Base-by-base conservation (phyloP, 139 green algal genomes). In the Coelastrella sp. region DNA sequence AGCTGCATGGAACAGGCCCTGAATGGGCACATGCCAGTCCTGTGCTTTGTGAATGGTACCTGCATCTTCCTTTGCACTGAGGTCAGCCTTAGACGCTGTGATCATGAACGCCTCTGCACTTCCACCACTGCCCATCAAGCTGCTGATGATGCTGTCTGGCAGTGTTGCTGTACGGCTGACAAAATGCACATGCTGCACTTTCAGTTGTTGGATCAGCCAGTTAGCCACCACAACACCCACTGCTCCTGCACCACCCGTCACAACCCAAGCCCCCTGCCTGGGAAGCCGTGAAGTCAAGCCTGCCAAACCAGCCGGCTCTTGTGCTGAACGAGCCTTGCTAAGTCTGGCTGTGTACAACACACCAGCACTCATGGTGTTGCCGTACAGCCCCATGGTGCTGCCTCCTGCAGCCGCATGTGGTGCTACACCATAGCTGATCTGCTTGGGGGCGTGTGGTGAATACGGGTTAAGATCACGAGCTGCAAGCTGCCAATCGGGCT, bases 171-270 rank as follows among this genome's bases (percentile, higher is more conserved):
- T 81, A 23, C 92, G 88, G 80, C 91, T 94, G 23, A 93, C 17
- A 65, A 95, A 80, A 71, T 94, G 90, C 58, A 95, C 86, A 76
- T 93, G 92, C 8, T 80, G 81, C 68, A 64, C 91, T 13, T 78
- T 84, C n/a, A 79, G 73, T 3, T n/a, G 13, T 0, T 14, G 54
- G 0, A 86, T 60, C 61, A 95, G 92, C 93, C 93, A 95, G 2
- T 56, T 60, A 0, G 89, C 93, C 22, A 94, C 77, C 65, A 92
- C 88, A 22, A 54, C 78, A 10, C 76, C 93, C 13, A 91, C 85
- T 22, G 89, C 80, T 57, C 93, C 93, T n/a, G 73, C 82, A 13
- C 93, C 93, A 22, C 93, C 93, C 3, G 93, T 94, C 32, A 95
- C 79, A 20, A 95, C 76, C 75, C 90, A 94, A 2, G 85, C 92